A percentile compares a stretch with the other conserved stretches of the same genome.
These are phyloP conservation scores for Vigna mungo DNA, from an alignment of 306 rosid species.

Conservation along the genomic window DNA sequence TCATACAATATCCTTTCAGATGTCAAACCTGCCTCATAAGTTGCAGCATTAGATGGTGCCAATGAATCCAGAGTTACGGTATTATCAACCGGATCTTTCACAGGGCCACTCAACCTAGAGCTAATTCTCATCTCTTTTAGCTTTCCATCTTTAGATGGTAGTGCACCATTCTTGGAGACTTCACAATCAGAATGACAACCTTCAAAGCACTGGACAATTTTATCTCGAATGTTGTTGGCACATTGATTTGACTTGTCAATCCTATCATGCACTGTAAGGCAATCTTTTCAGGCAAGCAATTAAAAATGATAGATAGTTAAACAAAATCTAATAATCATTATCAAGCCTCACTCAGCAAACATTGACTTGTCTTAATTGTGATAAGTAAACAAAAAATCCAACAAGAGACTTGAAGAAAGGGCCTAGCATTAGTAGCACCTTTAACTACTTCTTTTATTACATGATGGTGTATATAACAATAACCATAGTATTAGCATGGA, in stretches of 20 bases:
- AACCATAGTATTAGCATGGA: constrained; percentile 33
- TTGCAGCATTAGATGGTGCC: constrained; percentile 33
- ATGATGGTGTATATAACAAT: constrained; percentile 26
- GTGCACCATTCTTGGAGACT: constrained; percentile 35
- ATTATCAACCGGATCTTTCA: constrained; percentile 35
- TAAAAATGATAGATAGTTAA: constrained; percentile 24
- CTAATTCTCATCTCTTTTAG: constrained; percentile 40
- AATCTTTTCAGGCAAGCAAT: constrained; percentile 51
- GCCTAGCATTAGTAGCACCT: constrained; percentile 22
- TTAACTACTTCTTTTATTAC: constrained; percentile 1
- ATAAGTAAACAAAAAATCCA: constrained; percentile 19
- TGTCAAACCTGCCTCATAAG: constrained; percentile 35
- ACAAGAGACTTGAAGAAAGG: constrained; percentile 25
- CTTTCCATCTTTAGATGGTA: constrained; percentile 36
- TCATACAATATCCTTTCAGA: constrained; percentile 24
- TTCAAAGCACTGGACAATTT: constrained; percentile 37
- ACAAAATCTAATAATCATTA: constrained; percentile 25
- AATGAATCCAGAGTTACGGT: not conserved
- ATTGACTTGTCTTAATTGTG: constrained; percentile 30
- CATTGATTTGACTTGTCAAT: constrained; percentile 40
- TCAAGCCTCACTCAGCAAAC: constrained; percentile 17
- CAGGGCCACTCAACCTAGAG: constrained; percentile 45
- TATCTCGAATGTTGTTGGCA: constrained; percentile 40
- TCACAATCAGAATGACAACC: constrained; percentile 37
- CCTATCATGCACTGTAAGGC: constrained; percentile 42